Evolutionary conservation across 2,329 filamentous ascomycete genomes (phyloP).

Genomic region (Lachnellula occidentalis): DNA sequence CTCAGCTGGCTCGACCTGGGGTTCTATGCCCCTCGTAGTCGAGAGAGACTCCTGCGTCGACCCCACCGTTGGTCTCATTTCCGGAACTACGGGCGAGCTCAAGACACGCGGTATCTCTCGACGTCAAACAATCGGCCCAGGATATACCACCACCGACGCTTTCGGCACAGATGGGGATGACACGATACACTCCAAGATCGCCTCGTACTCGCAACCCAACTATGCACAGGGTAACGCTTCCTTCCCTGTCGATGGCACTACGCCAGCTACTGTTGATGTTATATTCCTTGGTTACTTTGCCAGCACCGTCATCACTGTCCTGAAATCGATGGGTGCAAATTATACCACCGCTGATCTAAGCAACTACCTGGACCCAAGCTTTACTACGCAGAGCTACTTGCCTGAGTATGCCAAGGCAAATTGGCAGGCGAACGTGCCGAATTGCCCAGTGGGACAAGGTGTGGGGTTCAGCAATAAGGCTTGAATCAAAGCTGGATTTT

Average conservation of each 20-base stretch:
- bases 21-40: conserved; percentile 18
- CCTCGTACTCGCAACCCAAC: conserved; percentile 74
- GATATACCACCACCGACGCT: conserved; percentile 86
- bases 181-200: conserved; percentile 69
- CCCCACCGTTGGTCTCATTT: conserved; percentile 19
- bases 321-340: conserved; percentile 43
- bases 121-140: conserved; percentile 42
- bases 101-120: conserved; percentile 23
- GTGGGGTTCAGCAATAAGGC: conserved; percentile 13
- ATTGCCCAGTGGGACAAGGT: conserved; percentile 25
- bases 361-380: conserved; percentile 28
- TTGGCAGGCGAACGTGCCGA: conserved; percentile 27
- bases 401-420: conserved; percentile 29
- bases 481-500: neutral
- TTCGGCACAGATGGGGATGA: conserved; percentile 80
- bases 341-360: conserved; percentile 28
- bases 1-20: conserved; percentile 2
- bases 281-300: conserved; percentile 89
- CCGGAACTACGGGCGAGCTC: conserved; percentile 6
- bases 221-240: conserved; percentile 65
- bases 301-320: conserved; percentile 67
- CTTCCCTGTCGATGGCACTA: conserved; percentile 47
- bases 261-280: conserved; percentile 70
- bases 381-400: conserved; percentile 30
- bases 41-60: conserved; percentile 32